Evolutionary conservation across 495 filamentous ascomycete genomes (phyloP), one percentile per base, ranked within the genome.

Genomic region (Talaromyces proteolyticus): DNA sequence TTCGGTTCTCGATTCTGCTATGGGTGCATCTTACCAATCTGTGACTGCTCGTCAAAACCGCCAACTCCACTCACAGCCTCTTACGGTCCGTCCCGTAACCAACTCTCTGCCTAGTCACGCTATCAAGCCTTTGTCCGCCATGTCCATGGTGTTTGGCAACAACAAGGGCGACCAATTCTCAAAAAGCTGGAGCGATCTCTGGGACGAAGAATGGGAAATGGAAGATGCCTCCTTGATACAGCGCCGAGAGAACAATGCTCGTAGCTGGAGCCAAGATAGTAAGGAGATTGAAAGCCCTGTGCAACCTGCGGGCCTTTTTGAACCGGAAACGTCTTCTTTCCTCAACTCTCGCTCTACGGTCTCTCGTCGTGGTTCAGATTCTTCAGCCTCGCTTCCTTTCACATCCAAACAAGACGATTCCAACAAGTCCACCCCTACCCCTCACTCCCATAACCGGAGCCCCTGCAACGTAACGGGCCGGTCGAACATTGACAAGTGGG

Each of bases 171-270:
- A 79, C 17, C 65, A 72, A 43, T 86, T 91, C 10, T 93, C 91
- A 22, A 95, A 96, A 81, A 96, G 91, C 75, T 96, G 91, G 91
- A 93, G 89, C 57, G 91, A 96, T 67, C 75, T 96, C 55, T 96
- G 88, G 85, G 91, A 96, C 49, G 91, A 96, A 47, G 78, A 93
- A 55, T 76, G 78, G 16, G 79, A 87, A 63, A 72, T 73, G 40
- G 76, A 81, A 49, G 76, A 80, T 42, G 37, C 57, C 34, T 76
- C 76, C 14, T 48, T 86, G 44, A 70, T 83, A 54, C 65, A 76
- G 49, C 76, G 85, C 29, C 85, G 85, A 60, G 82, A 85, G 66
- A 76, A 87, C 63, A 90, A 90, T 62, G 83, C 84, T 62, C 78
- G 87, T 51, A 89, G 84, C 56, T 91, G 82, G 82, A 91, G 87